A percentile compares a stretch with the other conserved stretches of the same genome.
Evolutionary conservation across 345 rosid species (phyloP).

Genomic region (Lagerstroemia speciosa): DNA sequence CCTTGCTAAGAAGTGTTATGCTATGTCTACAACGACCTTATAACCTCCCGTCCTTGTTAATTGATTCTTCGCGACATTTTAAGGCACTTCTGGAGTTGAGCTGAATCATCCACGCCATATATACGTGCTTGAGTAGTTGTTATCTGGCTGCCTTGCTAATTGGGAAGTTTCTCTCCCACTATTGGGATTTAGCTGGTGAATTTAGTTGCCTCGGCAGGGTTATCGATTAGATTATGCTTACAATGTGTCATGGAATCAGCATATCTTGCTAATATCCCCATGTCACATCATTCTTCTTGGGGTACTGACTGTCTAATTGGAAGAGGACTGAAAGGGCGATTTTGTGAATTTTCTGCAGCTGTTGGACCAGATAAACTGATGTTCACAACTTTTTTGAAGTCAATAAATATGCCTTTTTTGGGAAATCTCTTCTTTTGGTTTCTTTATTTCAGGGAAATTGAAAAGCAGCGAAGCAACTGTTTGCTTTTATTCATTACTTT

Average conservation of each 20-base stretch:
- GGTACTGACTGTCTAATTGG: background rate
- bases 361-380: background rate
- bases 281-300: background rate
- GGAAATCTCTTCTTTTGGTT: background rate
- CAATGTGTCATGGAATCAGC: background rate
- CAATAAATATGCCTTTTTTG: background rate
- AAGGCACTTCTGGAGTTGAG: background rate
- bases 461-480: no score
- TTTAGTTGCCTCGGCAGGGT: background rate
- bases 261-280: background rate
- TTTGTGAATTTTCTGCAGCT: background rate
- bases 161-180: background rate
- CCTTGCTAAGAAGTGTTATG: background rate
- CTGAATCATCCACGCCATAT: background rate
- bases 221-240: background rate
- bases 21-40: background rate
- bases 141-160: background rate
- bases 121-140: background rate
- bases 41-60: background rate
- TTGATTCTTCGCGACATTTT: background rate
- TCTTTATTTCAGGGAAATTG: no score
- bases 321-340: background rate
- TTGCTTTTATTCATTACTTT: no score
- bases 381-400: background rate
- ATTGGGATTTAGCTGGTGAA: background rate